These are phyloP conservation scores for Baorangia bicolor DNA, from an alignment of 768 basidiomycete genomes.

Conservation along the genomic window DNA sequence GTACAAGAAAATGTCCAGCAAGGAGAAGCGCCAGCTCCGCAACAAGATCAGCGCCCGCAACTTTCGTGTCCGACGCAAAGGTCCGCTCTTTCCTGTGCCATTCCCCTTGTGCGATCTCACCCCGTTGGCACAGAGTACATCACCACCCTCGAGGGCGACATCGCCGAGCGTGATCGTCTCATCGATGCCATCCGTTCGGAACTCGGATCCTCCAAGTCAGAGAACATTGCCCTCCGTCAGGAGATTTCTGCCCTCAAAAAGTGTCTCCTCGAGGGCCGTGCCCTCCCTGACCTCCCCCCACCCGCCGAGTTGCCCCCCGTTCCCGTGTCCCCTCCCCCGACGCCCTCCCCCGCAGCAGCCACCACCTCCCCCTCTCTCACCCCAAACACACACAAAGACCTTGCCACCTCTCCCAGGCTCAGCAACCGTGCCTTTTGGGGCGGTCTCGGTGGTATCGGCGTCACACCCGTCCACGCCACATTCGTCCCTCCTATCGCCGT, in stretches of 20 bases:
- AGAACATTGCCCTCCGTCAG: slow-evolving; percentile 80
- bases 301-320: slow-evolving; percentile 39
- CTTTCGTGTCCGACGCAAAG: slow-evolving; percentile 93
- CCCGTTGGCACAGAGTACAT: slow-evolving; percentile 71
- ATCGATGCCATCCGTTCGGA: slow-evolving; percentile 86
- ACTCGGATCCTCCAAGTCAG: slow-evolving; percentile 72
- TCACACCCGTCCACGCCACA: slow-evolving; percentile 83
- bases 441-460: slow-evolving; percentile 63
- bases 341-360: slow-evolving; percentile 19
- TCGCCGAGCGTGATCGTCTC: slow-evolving; percentile 87
- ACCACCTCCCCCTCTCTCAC: slow-evolving; percentile 38
- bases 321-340: slow-evolving; percentile 43
- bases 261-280: slow-evolving; percentile 68
- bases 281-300: slow-evolving; percentile 45
- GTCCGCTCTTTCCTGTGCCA: slow-evolving; percentile 36
- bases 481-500: slow-evolving; percentile 68
- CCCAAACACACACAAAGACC: slow-evolving; percentile 76
- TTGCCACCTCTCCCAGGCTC: slow-evolving; percentile 61
- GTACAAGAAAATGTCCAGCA: slow-evolving; percentile 91
- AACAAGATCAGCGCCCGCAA: slow-evolving; percentile 98
- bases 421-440: slow-evolving; percentile 73
- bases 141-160: slow-evolving; percentile 87
- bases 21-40: slow-evolving; percentile 92
- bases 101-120: background rate
- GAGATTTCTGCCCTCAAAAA: slow-evolving; percentile 76